Conservation (phyloP, 345 rosid species). For the Eucalyptus curtisii region DNA sequence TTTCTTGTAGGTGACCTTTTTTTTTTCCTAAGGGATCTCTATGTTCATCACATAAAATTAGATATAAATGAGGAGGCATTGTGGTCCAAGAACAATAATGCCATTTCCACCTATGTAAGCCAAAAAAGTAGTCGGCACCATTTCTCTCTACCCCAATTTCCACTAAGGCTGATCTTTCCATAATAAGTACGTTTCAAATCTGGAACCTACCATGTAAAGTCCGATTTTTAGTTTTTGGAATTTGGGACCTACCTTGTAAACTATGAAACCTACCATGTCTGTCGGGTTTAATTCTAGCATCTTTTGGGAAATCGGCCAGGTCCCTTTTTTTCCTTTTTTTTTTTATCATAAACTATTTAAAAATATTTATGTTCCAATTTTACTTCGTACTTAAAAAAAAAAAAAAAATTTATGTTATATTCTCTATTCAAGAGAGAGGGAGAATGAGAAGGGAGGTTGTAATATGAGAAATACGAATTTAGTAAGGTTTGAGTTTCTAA, state of each 20-base stretch:
- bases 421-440: neutral
- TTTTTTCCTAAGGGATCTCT: neutral
- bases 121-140: neutral
- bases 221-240: no score
- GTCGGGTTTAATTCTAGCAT: no score
- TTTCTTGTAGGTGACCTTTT: neutral
- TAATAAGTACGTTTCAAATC: no score
- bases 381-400: neutral
- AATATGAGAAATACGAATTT: neutral
- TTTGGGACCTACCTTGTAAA: neutral
- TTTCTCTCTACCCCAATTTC: neutral
- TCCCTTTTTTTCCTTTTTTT: neutral
- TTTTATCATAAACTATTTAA: neutral
- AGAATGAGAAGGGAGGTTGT: neutral
- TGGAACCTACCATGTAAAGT: neutral
- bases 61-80: neutral
- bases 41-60: neutral
- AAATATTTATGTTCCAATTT: neutral
- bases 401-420: neutral
- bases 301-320: fast-evolving
- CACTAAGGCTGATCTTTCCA: neutral
- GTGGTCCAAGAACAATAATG: neutral
- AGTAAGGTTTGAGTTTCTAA: neutral
- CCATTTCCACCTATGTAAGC: neutral
- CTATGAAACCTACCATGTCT: neutral